Percentiles rank a stretch among this genome's conserved stretches.
Evolutionary conservation across 768 basidiomycete species (phyloP).

Genomic region (Collybiopsis luxurians): DNA sequence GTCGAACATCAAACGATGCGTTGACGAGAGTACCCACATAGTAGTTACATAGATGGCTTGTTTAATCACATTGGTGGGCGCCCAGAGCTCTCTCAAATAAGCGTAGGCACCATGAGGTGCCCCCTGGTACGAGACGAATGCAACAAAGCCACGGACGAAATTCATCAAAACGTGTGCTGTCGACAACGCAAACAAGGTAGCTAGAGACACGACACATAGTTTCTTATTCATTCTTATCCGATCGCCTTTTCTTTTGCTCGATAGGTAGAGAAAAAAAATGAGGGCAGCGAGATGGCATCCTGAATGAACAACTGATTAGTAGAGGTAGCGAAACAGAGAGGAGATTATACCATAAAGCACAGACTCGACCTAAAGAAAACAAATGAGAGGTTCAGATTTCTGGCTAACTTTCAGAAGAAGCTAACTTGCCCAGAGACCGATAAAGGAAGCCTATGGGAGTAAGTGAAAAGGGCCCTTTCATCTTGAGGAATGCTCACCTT

Average conservation of each 20-base stretch:
- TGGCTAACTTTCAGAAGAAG: too few species aligned
- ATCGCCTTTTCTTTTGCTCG: neutral
- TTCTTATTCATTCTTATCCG: neutral
- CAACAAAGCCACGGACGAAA: neutral
- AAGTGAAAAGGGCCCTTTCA: too few species aligned
- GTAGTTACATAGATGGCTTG: neutral
- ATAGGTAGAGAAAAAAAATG: neutral
- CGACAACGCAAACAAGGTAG: neutral
- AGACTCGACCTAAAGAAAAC: neutral
- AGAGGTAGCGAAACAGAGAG: neutral
- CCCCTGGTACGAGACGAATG: neutral
- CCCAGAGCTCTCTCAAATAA: neutral
- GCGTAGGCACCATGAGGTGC: neutral
- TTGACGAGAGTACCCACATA: neutral
- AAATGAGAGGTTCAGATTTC: too few species aligned
- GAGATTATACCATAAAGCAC: neutral
- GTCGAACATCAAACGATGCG: neutral
- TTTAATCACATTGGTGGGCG: neutral
- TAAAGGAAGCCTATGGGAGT: too few species aligned
- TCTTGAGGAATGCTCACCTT: too few species aligned
- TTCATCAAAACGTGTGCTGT: neutral
- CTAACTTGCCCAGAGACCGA: too few species aligned
- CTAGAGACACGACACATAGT: neutral
- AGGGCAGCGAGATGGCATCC: neutral
- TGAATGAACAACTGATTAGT: neutral